phyloP scores from a whole-genome alignment of 257 asterid genomes.

The Solanum virginianum region DNA sequence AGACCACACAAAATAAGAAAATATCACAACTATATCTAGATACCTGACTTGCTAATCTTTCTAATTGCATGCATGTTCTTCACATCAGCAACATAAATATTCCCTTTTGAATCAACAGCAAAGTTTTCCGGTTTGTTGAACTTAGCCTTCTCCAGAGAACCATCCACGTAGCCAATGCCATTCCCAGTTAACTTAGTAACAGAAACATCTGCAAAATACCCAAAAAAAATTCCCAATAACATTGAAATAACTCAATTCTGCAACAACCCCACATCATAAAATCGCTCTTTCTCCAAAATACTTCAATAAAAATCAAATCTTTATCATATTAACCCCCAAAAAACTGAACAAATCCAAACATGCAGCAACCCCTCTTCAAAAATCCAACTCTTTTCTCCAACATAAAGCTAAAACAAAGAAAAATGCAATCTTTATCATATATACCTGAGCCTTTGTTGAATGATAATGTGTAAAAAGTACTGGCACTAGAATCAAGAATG shows the following conservation, averaged over 20 bases:
- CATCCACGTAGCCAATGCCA: constrained; percentile 45
- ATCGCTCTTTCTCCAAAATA: background rate
- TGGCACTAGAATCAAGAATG: constrained; percentile 53
- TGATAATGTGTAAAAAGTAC: constrained; percentile 55
- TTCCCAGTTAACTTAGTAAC: constrained; percentile 50
- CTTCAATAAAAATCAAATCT: background rate
- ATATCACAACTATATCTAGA: background rate
- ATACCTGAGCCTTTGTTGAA: constrained; percentile 25
- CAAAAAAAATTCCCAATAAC: background rate
- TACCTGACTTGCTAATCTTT: constrained; percentile 66
- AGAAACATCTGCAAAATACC: constrained; percentile 26
- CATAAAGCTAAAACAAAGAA: background rate
- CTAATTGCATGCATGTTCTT: constrained; percentile 44
- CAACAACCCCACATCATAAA: background rate
- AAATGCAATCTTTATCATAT: background rate
- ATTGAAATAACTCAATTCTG: background rate
- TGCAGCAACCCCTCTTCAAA: background rate
- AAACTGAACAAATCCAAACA: background rate
- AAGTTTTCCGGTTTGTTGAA: constrained; percentile 60
- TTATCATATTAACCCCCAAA: background rate
- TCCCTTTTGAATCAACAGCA: constrained; percentile 63
- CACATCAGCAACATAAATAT: constrained; percentile 64
- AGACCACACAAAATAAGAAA: background rate
- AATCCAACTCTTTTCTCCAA: background rate
- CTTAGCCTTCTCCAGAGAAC: constrained; percentile 49